These are phyloP conservation scores for Fusarium sacchari DNA, from an alignment of 2,329 filamentous ascomycete species.

Conservation along the genomic window DNA sequence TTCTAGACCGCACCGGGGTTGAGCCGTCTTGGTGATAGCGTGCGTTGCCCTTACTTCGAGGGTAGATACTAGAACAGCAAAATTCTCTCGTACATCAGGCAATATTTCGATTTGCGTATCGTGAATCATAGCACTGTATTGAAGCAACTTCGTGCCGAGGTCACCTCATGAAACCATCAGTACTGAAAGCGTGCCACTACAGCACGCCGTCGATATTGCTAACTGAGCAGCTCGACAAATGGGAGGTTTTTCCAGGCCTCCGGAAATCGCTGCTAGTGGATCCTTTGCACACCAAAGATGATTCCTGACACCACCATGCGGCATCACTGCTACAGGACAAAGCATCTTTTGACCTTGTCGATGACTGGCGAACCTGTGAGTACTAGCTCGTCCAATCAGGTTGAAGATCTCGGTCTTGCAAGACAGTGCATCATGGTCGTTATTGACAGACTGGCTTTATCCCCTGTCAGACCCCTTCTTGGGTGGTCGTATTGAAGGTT, in stretches of 20 bases:
- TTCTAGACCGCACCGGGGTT: conserved; percentile 22
- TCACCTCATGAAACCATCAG: conserved; percentile 35
- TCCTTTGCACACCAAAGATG: conserved; percentile 44
- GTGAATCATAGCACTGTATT: conserved; percentile 13
- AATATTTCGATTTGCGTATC: conserved; percentile 4
- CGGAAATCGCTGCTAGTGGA: conserved; percentile 41
- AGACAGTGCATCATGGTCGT: conserved; percentile 11
- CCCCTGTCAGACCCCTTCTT: neutral
- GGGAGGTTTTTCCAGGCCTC: conserved; percentile 45
- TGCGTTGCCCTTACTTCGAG: conserved; percentile 9
- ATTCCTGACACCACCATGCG: conserved; percentile 41
- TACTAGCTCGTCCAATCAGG: conserved; percentile 21
- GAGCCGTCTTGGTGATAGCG: conserved; percentile 24
- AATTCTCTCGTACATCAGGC: neutral
- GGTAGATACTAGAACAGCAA: neutral
- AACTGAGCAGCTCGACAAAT: conserved; percentile 40
- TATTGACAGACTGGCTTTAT: conserved; percentile 16
- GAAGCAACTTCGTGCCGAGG: conserved; percentile 15
- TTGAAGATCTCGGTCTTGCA: neutral
- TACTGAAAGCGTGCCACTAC: conserved; percentile 38
- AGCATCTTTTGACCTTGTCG: conserved; percentile 22
- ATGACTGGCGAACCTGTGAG: conserved; percentile 13
- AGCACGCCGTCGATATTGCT: conserved; percentile 40
- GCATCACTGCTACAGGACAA: conserved; percentile 17
- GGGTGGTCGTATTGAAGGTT: neutral